phyloP scores from a whole-genome alignment of 768 basidiomycete species.

The Termitomyces heimii region DNA sequence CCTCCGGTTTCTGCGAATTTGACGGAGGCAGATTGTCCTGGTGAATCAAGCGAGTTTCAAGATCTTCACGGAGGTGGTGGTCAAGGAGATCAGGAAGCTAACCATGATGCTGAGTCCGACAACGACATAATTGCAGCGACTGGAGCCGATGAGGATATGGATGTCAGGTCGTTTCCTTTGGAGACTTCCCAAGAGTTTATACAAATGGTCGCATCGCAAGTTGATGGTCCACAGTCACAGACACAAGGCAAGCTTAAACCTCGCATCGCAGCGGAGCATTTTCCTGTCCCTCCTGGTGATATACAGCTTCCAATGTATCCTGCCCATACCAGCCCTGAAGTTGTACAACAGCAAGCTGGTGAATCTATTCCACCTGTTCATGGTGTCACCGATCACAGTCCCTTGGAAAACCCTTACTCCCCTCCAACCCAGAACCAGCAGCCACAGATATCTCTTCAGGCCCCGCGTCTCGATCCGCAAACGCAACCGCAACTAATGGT shows the following conservation, averaged over 20 bases:
- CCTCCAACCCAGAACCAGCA: constrained; percentile 12
- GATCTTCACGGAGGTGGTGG: constrained; percentile 53
- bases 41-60: constrained; percentile 48
- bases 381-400: constrained; percentile 7
- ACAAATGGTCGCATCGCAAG: constrained; percentile 4
- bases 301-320: constrained; percentile 15
- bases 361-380: constrained; percentile 2
- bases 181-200: constrained; percentile 7
- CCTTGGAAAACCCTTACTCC: constrained; percentile 17
- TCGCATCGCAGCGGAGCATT: constrained; percentile 43
- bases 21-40: constrained; percentile 9
- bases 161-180: constrained; percentile 8
- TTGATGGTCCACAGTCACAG: constrained; percentile 3
- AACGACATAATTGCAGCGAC: constrained; percentile 11
- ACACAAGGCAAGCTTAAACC: constrained; percentile 19
- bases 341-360: constrained; percentile 10
- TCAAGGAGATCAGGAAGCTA: constrained; percentile 32
- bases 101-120: constrained; percentile 26
- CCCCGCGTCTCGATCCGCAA: constrained; percentile 11
- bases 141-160: constrained; percentile 28
- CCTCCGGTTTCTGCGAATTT: background rate
- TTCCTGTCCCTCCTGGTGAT: constrained; percentile 37
- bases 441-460: constrained; percentile 17
- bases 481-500: constrained; percentile 16
- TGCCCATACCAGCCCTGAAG: constrained; percentile 10